Evolutionary conservation across 768 basidiomycete species (phyloP), one percentile per base, ranked within the genome.

Genomic region (Porphyrellus cyaneotinctus): DNA sequence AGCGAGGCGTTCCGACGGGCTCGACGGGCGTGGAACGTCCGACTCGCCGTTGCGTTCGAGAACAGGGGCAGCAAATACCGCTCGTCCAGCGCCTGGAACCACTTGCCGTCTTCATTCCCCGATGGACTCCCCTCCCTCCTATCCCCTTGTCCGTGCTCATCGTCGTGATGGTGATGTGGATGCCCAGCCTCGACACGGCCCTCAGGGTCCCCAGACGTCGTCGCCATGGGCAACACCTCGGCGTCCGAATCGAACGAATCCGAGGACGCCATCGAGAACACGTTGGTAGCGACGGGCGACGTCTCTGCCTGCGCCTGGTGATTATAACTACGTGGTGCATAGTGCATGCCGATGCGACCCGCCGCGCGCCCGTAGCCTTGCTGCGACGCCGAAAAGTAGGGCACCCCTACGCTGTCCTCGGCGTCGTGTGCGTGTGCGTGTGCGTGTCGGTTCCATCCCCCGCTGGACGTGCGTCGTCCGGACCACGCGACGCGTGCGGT

Each of bases 61-160:
- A 93, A 98, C 33, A 97, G 74, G 20, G 95, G 95, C 3, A 98
- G 71, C 18, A 99, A 74, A 68, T 95, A 99, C 58, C 92, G 80
- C 72, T 99, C 94, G 70, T 99, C 95, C 35, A 99, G 72, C 41
- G 87, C 79, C 61, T 94, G 93, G 84, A 97, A 97, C 93, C 94
- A 97, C 68, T 91, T 90, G 26, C 90, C 87, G 48, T 95, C 92
- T 52, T 88, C 86, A 5, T 74, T 78, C 23, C 45, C 47, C 5
- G 72, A 59, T 5, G 22, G 10, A 23, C 10, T 22, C 9, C 37
- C 41, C 6, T 9, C 23, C 8, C 9, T 14, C 24, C 7, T 8
- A 1, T 42, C 23, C 18, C 17, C 72, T 59, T 12, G 33, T 17
- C 42, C 37, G 35, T 4, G 10, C 56, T 22, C 63, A 22, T 48